Evolutionary conservation across 176 grass and related monocot species (phyloP).

Genomic region (Alopecurus myosuroides): DNA sequence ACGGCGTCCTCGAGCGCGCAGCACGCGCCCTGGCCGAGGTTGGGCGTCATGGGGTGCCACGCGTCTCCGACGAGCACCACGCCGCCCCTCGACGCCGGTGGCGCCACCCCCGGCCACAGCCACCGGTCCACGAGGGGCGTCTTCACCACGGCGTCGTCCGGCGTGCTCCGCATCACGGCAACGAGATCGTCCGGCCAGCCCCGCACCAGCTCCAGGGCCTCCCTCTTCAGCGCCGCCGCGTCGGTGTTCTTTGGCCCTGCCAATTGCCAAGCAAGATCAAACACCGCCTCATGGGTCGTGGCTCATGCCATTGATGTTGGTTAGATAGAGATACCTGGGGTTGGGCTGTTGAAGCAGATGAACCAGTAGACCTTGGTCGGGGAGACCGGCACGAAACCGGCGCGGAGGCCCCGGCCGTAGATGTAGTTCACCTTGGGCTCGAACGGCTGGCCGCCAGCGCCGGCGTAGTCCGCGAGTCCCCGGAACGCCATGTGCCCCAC

Average conservation of each 20-base stretch:
- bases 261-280: not conserved
- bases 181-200: conserved; percentile 64
- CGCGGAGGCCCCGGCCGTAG: conserved; percentile 76
- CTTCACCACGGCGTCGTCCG: conserved; percentile 52
- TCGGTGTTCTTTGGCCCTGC: conserved; percentile 54
- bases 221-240: conserved; percentile 53
- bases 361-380: conserved; percentile 89
- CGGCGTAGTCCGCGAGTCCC: conserved; percentile 69
- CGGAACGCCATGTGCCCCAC: conserved; percentile 85
- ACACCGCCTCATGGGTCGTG: not conserved
- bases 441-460: conserved; percentile 55
- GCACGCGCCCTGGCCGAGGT: conserved; percentile 89
- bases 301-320: not conserved
- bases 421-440: conserved; percentile 84
- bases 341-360: conserved; percentile 78
- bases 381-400: conserved; percentile 90
- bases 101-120: conserved; percentile 74
- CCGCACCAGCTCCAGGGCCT: conserved; percentile 65
- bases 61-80: conserved; percentile 81
- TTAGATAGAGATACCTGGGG: conserved; percentile 33
- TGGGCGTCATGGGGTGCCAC: conserved; percentile 99
- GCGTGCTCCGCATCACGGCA: conserved; percentile 60
- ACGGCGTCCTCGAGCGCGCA: conserved; percentile 91
- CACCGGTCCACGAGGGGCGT: conserved; percentile 87
- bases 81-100: conserved; percentile 34